Base-by-base conservation (phyloP, 139 green algal species). In the Edaphochlamys debaryana region DNA sequence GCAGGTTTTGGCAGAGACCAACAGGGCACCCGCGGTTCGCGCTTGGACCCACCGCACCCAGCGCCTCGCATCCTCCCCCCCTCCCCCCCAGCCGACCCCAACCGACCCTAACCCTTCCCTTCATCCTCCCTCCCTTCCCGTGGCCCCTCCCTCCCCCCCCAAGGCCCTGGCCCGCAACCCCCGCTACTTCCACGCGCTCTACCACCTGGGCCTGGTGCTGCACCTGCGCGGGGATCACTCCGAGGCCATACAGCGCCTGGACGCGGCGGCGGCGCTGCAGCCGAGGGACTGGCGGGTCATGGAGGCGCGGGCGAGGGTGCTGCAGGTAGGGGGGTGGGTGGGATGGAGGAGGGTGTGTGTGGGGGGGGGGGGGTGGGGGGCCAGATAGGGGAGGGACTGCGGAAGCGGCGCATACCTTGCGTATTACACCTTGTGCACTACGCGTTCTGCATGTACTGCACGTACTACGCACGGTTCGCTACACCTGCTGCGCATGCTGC, bases 201-300 rank as follows among this genome's bases (percentile, higher is more conserved):
- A 90, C 80, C 86, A 90, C 80, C 58, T 90, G 41, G 86, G 80
- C n/a, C 67, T 90, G 50, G 66, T 85, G 36, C 86, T 90, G 60
- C 58, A 87, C 45, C 68, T 90, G 40, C 73, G 77, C 25, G 81
- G 71, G 9, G 62, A 71, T 45, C 79, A 87, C 50, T 70, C 67
- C 48, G 86, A 89, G 79, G 72, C 85, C 37, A 78, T 79, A 8
- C 41, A 66, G 48, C 66, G 79, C 37, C 54, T 89, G 66, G 85
- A 89, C 45, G 50, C 70, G 71, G 85, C 79, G 42, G 62, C 68
- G 79, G 71, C 22, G 54, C 64, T 86, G 66, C 72, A 74, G 52
- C 67, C 67, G 19, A 38, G 79, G 32, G 79, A 69, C 38, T 86
- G 85, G 70, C 42, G 38, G 17, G 56, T 89, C n/a, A 84, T 86